Base-by-base conservation (phyloP, 129 eudicot species). In the Silybum marianum region DNA sequence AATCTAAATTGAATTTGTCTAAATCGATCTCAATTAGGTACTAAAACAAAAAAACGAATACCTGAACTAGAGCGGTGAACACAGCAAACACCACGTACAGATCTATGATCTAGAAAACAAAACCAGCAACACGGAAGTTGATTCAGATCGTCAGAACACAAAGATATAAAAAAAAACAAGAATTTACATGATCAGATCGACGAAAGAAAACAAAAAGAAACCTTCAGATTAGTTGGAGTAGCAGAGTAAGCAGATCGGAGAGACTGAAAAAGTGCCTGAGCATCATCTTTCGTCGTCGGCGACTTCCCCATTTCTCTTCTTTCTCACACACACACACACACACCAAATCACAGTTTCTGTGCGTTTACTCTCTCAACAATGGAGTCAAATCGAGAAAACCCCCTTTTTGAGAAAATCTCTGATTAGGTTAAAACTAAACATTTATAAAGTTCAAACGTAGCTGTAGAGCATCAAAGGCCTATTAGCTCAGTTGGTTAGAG, bases 401-500 rank as follows among this genome's bases (percentile, higher is more conserved):
- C 79, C 71, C 23, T 14, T 54, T 54, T 18, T 7, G 65, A 18
- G 65, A 54, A 54, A 18, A 54, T 58, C 10, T 6, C 9, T 18
- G 66, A 58, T 58, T n/a, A 58, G 66, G 66, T 58, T 18, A 58
- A n/a, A 58, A 18, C 6, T 58, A 3, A 4, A 1, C 2, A 58
- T 58, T 58, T 58, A 1, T 58, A 0, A 6, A 58, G 6, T 0
- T 4, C 0, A 58, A n/a, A 4, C 0, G 10, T 18, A 6, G 66
- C 0, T 32, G 0, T 0, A 5, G 6, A n/a, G 6, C 23, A 18
- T 18, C 23, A 5, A 18, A 58, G 92, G 89, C 96, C 96, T 36
- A 88, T 91, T 91, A 88, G 94, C 92, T 90, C 92, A 90, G 94
- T 81, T 90, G 94, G 94, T 92, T 92, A 92, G 94, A 92, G 97